phyloP scores from a whole-genome alignment of 2,329 filamentous ascomycete genomes.

The Epichloe brachyelytri region DNA sequence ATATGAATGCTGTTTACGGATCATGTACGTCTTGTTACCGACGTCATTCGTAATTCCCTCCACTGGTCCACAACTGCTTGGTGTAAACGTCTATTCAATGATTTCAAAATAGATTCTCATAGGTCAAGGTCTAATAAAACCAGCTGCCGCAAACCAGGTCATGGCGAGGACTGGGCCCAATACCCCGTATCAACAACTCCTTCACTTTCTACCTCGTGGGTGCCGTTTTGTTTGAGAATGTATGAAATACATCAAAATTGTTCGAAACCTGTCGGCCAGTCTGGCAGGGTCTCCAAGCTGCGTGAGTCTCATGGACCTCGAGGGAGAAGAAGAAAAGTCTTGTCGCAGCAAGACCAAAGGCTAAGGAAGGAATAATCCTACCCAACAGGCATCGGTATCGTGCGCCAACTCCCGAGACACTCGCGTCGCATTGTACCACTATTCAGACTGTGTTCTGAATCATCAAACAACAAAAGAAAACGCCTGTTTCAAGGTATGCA shows the following conservation, averaged over 20 bases:
- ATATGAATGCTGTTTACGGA: too few species aligned
- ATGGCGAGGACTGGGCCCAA: too few species aligned
- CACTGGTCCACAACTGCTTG: too few species aligned
- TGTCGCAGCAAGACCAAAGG: not conserved
- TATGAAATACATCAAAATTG: not conserved
- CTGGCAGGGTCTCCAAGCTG: not conserved
- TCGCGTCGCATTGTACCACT: not conserved
- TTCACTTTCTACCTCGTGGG: not conserved
- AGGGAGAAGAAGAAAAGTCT: not conserved
- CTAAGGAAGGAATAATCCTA: not conserved
- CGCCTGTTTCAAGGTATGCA: constrained; percentile 2
- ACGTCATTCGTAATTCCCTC: too few species aligned
- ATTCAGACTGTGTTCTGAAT: not conserved
- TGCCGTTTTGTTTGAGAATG: not conserved
- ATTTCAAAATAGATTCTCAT: not conserved
- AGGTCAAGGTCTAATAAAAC: not conserved
- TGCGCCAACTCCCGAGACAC: not conserved
- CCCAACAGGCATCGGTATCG: not conserved
- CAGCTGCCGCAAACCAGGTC: not conserved
- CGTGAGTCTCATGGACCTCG: not conserved
- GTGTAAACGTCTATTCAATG: too few species aligned
- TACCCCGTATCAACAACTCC: too few species aligned
- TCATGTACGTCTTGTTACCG: too few species aligned
- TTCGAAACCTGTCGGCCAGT: not conserved
- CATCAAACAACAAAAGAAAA: constrained; percentile 4